phyloP scores from a whole-genome alignment of 148 eudicot species.

The Rhododendron griersonianum region DNA sequence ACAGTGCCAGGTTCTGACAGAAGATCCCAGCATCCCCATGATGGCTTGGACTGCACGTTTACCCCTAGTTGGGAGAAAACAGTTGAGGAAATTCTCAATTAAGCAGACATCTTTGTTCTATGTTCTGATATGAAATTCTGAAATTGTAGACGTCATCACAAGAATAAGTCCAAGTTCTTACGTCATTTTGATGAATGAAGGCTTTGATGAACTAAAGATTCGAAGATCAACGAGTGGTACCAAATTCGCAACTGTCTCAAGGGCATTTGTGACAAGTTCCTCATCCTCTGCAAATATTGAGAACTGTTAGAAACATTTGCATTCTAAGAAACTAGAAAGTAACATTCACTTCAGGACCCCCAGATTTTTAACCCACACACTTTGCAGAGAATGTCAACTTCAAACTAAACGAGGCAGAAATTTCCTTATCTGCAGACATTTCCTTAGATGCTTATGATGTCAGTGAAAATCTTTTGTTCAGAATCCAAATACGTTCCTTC shows the following conservation, averaged over 20 bases:
- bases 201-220: conserved; percentile 89
- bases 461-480: neutral
- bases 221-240: conserved; percentile 86
- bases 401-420: neutral
- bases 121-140: neutral
- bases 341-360: neutral
- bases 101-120: neutral
- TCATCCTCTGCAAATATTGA: conserved; percentile 69
- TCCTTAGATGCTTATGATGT: neutral
- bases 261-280: conserved; percentile 93
- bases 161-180: conserved; percentile 30
- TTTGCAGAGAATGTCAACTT: neutral
- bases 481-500: neutral
- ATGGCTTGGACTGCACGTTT: conserved; percentile 84
- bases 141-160: neutral
- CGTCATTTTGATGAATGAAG: conserved; percentile 84
- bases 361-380: neutral
- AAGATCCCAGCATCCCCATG: conserved; percentile 79
- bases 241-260: conserved; percentile 89
- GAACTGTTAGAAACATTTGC: neutral
- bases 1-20: conserved; percentile 84
- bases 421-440: neutral
- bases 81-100: neutral
- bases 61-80: conserved; percentile 41
- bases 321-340: neutral